A percentile compares a stretch with the other conserved stretches of the same genome.
phyloP scores from a whole-genome alignment of 208 protist genomes.

The Trichomonas tenax region DNA sequence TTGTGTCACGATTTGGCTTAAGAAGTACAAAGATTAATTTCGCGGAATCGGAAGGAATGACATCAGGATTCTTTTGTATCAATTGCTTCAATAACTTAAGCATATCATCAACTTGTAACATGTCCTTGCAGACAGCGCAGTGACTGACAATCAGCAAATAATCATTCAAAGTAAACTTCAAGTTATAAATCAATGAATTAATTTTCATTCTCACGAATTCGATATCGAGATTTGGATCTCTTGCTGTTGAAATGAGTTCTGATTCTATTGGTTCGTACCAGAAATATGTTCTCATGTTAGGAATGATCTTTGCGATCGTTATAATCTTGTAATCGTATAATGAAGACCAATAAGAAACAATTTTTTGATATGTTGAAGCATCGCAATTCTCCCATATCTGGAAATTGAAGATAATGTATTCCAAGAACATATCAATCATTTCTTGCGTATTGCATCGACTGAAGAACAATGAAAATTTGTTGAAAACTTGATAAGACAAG shows the following conservation, averaged over 20 bases:
- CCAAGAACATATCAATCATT: not conserved
- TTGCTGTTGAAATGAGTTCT: not conserved
- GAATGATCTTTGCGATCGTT: not conserved
- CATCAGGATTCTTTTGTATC: not conserved
- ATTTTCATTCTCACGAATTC: not conserved
- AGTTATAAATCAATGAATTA: not conserved
- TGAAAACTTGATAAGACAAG: not conserved
- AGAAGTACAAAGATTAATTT: not conserved
- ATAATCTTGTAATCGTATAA: not conserved
- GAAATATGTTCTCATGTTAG: not conserved
- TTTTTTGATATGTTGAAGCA: not conserved
- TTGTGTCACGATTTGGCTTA: not conserved
- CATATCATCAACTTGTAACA: not conserved
- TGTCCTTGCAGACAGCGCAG: not conserved
- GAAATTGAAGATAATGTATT: not conserved
- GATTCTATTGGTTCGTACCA: constrained; percentile 2
- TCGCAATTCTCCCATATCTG: not conserved
- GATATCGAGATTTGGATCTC: not conserved
- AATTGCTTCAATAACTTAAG: not conserved
- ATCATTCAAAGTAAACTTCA: not conserved
- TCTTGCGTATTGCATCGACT: too few species aligned
- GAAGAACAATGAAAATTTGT: not conserved
- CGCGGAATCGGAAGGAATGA: not conserved
- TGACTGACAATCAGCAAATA: not conserved
- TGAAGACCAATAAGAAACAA: not conserved